Conservation (phyloP, 2,329 filamentous ascomycete species). For the Exophiala bonariae region DNA sequence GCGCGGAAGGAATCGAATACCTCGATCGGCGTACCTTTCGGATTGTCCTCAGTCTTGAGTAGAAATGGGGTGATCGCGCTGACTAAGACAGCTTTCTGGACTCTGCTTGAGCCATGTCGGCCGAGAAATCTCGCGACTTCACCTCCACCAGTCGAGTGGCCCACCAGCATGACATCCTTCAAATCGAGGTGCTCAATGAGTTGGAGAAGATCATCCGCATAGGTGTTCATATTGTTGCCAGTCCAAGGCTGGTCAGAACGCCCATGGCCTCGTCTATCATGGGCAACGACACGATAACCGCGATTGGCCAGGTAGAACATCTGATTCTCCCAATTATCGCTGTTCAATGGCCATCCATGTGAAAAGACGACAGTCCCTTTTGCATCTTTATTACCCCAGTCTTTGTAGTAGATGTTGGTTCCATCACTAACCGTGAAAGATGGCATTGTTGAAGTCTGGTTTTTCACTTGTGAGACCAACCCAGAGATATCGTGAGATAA, state of each 20-base stretch:
- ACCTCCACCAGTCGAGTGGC: conserved; percentile 44
- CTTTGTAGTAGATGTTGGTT: conserved; percentile 44
- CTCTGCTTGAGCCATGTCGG: conserved; percentile 38
- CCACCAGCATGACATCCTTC: conserved; percentile 37
- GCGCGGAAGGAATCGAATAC: conserved; percentile 42
- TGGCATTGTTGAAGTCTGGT: no score
- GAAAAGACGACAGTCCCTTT: conserved; percentile 35
- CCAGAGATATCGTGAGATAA: no score
- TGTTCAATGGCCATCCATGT: conserved; percentile 43
- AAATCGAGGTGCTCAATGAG: conserved; percentile 39
- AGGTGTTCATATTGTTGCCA: conserved; percentile 42
- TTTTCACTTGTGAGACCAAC: no score
- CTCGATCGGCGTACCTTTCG: conserved; percentile 36
- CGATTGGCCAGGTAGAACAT: conserved; percentile 40
- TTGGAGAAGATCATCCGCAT: conserved; percentile 39
- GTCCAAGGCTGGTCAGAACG: conserved; percentile 42
- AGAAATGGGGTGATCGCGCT: conserved; percentile 38
- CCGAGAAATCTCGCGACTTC: conserved; percentile 40
- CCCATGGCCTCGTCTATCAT: conserved; percentile 38
- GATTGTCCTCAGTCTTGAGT: conserved; percentile 35
- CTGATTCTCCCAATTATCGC: conserved; percentile 39
- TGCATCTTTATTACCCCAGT: conserved; percentile 41
- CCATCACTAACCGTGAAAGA: conserved; percentile 29
- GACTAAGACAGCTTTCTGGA: conserved; percentile 43
- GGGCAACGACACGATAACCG: conserved; percentile 41